These are phyloP conservation scores for Fusarium sp. DNA, from an alignment of 2,329 filamentous ascomycete species.

Conservation along the genomic window DNA sequence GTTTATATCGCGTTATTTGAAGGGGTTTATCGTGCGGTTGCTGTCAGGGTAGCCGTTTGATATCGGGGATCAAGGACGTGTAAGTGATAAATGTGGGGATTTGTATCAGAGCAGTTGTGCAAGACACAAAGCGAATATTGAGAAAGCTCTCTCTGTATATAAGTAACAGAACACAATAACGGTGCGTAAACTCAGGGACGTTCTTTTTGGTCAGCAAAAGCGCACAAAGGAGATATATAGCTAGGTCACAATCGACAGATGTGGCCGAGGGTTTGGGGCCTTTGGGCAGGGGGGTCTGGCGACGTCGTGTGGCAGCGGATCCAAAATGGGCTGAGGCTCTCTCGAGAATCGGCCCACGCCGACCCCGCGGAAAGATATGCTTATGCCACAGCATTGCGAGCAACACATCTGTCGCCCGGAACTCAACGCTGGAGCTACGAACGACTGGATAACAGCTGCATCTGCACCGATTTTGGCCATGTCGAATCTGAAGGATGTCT, in stretches of 20 bases:
- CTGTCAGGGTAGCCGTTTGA: slow-evolving; percentile 16
- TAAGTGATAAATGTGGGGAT: slow-evolving; percentile 36
- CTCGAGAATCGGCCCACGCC: slow-evolving; percentile 55
- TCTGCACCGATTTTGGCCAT: slow-evolving; percentile 32
- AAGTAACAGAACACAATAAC: slow-evolving; percentile 28
- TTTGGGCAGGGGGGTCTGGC: slow-evolving; percentile 50
- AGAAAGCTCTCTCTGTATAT: slow-evolving; percentile 33
- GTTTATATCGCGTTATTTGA: slow-evolving; percentile 30
- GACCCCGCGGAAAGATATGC: slow-evolving; percentile 51
- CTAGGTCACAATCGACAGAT: slow-evolving; percentile 51
- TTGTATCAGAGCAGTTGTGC: slow-evolving; percentile 25
- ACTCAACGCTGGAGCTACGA: slow-evolving; percentile 6
- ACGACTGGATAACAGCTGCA: not conserved
- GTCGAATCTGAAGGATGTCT: slow-evolving; percentile 34
- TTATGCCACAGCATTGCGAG: slow-evolving; percentile 43
- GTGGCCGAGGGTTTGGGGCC: slow-evolving; percentile 44
- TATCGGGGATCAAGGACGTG: slow-evolving; percentile 27
- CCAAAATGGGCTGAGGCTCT: slow-evolving; percentile 55
- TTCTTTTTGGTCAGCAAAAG: slow-evolving; percentile 33
- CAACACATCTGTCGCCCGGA: slow-evolving; percentile 14
- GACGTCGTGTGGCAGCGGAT: slow-evolving; percentile 54
- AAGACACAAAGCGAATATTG: slow-evolving; percentile 25
- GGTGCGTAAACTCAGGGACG: slow-evolving; percentile 29
- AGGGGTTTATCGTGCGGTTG: slow-evolving; percentile 20
- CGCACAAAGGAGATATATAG: slow-evolving; percentile 50